phyloP scores from a whole-genome alignment of 257 asterid species.

The Solanum pennellii region DNA sequence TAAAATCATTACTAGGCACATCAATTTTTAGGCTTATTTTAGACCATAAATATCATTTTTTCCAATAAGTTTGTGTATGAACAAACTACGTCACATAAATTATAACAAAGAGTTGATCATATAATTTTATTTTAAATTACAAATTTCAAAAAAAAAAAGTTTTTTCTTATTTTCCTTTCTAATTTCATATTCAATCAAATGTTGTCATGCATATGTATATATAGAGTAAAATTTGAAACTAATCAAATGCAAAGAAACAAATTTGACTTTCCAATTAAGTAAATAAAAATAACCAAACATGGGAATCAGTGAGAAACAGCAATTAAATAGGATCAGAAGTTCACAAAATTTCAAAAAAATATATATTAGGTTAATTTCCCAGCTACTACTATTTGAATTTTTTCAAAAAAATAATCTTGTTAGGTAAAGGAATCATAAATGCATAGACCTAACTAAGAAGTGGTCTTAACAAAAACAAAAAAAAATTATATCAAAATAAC shows the following conservation, averaged over 20 bases:
- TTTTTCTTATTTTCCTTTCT: not conserved
- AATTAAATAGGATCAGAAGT: not conserved
- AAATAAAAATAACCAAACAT: not conserved
- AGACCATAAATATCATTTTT: too few relatives aligned
- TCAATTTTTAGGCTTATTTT: not conserved
- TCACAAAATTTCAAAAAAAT: not conserved
- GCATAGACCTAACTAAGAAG: not conserved
- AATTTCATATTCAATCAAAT: not conserved
- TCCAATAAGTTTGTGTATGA: too few relatives aligned
- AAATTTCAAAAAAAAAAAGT: too few relatives aligned
- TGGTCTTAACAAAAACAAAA: too few relatives aligned
- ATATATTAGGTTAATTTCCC: not conserved
- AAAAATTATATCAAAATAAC: too few relatives aligned
- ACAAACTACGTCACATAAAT: not conserved
- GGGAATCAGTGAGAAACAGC: not conserved
- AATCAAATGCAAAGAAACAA: not conserved
- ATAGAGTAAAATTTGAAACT: not conserved
- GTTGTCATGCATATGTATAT: not conserved
- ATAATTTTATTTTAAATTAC: too few relatives aligned
- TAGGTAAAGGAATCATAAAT: not conserved
- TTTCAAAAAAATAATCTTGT: not conserved
- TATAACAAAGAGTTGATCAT: not conserved
- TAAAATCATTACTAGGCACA: not conserved
- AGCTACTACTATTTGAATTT: not conserved
- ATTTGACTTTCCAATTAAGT: not conserved